Conservation (phyloP, 768 basidiomycete species). For the Pleurotus djamor region DNA sequence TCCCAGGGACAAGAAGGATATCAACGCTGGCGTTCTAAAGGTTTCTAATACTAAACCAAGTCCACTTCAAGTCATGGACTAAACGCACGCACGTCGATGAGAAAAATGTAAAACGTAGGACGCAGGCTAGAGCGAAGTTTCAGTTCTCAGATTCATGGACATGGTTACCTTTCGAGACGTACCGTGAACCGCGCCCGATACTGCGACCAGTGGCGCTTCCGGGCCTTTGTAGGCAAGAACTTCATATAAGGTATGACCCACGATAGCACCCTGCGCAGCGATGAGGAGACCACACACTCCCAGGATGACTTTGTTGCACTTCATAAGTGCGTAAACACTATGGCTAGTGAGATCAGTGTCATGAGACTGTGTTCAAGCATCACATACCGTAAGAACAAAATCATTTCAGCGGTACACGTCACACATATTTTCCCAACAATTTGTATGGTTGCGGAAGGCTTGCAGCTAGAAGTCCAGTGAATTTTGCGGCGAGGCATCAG, state of each 20-base stretch:
- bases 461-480: background rate
- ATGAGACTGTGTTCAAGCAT: background rate
- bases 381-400: slow-evolving; percentile 4
- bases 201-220: too few relatives aligned
- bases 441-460: slow-evolving; percentile 10
- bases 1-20: slow-evolving; percentile 13
- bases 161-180: background rate
- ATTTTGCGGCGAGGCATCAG: background rate
- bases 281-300: background rate
- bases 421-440: slow-evolving; percentile 8
- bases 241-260: slow-evolving; percentile 4
- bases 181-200: background rate
- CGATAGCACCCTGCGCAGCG: slow-evolving; percentile 6
- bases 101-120: background rate
- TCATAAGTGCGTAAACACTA: slow-evolving; percentile 8
- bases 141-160: background rate
- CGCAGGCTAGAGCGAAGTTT: background rate
- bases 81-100: background rate
- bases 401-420: slow-evolving; percentile 6
- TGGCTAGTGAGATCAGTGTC: background rate
- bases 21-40: slow-evolving; percentile 3
- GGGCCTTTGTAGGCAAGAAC: too few relatives aligned
- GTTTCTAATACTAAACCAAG: too few relatives aligned
- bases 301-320: slow-evolving; percentile 1
- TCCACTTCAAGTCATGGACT: too few relatives aligned